These are phyloP conservation scores for Apiotrichum veenhuisii DNA, from an alignment of 1,284 basidiomycete species.

Conservation along the genomic window DNA sequence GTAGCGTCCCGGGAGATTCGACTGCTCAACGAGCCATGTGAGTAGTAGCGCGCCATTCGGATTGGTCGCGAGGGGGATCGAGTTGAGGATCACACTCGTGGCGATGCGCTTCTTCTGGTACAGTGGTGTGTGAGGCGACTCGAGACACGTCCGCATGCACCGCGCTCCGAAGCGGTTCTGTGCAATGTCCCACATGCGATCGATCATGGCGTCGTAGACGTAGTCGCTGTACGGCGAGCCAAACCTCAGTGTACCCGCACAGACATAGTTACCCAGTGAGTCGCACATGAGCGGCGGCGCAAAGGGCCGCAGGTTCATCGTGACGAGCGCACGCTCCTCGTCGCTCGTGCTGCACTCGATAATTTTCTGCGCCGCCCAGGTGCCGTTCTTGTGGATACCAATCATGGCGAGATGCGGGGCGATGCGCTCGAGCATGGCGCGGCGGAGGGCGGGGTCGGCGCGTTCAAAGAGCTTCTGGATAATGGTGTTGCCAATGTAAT, in stretches of 20 bases:
- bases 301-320: constrained; percentile 82
- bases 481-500: constrained; percentile 98
- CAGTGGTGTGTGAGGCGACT: constrained; percentile 75
- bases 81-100: constrained; percentile 90
- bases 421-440: constrained; percentile 89
- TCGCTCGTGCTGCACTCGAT: constrained; percentile 90
- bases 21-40: constrained; percentile 95
- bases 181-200: constrained; percentile 96
- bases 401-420: constrained; percentile 94
- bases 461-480: constrained; percentile 95
- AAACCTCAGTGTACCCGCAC: constrained; percentile 78
- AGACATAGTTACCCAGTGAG: constrained; percentile 97
- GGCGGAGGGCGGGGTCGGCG: constrained; percentile 70
- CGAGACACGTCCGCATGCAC: constrained; percentile 94
- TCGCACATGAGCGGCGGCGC: constrained; percentile 90
- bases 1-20: constrained; percentile 87
- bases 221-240: constrained; percentile 85
- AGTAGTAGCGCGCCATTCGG: constrained; percentile 92
- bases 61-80: constrained; percentile 94
- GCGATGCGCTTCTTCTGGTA: constrained; percentile 93
- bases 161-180: constrained; percentile 91
- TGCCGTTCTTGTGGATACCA: constrained; percentile 98
- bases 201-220: constrained; percentile 96
- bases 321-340: constrained; percentile 80
- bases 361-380: constrained; percentile 99